These are phyloP conservation scores for Deinandra increscens DNA, from an alignment of 129 eudicot species.

Conservation along the genomic window DNA sequence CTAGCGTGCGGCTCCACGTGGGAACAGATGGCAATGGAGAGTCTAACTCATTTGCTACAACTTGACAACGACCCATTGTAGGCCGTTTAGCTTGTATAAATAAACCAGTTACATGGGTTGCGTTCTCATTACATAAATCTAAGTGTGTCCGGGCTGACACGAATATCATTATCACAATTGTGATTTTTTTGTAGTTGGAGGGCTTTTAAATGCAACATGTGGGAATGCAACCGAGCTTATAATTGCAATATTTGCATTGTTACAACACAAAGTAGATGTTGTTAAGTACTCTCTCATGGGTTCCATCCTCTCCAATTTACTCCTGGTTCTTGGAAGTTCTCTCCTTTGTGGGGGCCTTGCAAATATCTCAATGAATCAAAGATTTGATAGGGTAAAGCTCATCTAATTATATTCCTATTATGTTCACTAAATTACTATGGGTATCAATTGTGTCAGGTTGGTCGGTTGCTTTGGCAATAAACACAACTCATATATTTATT, in stretches of 20 bases:
- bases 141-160: background rate
- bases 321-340: slow-evolving; percentile 83
- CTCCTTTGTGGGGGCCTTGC: slow-evolving; percentile 84
- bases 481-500: background rate
- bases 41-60: background rate
- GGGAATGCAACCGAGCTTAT: slow-evolving; percentile 96
- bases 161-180: no score
- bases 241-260: slow-evolving; percentile 72
- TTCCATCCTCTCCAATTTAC: slow-evolving; percentile 85
- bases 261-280: slow-evolving; percentile 69
- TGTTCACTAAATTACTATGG: background rate
- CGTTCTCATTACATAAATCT: background rate
- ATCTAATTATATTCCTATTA: background rate
- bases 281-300: slow-evolving; percentile 91
- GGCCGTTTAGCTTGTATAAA: no score
- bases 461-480: no score
- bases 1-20: no score
- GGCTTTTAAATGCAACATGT: slow-evolving; percentile 92
- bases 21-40: no score
- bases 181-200: slow-evolving; percentile 61
- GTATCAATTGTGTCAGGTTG: background rate
- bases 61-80: background rate
- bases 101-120: background rate
- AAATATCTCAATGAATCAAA: slow-evolving; percentile 58
- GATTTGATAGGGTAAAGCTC: slow-evolving; percentile 61